Base-by-base conservation (phyloP, 75 land plant species). In the Pinus tabuliformis region DNA sequence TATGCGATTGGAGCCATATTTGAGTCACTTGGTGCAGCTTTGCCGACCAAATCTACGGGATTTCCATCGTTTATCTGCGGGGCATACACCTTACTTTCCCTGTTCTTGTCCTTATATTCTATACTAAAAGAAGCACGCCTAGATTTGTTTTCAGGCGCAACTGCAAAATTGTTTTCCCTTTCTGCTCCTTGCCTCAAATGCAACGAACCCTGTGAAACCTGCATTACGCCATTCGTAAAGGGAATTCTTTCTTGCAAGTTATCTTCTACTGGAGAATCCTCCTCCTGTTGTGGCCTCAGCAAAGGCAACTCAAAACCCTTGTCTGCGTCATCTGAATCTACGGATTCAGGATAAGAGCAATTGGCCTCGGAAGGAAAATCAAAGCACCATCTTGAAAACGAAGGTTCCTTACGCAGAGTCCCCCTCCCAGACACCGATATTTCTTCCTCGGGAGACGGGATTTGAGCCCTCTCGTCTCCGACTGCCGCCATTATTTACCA, bases 381-480 rank as follows among this genome's bases (percentile, higher is more conserved):
- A 9, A 77, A 78, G 63, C 82, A 83, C 90, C 90, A 88, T 37
- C 85, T 57, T n/a, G 85, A 85, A 75, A 81, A 87, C 3, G 83
- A 87, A 6, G 84, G 81, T 75, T 84, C 89, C 75, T 76, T 78
- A 2, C 66, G 81, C 21, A 83, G 57, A 72, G 24, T 70, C 0
- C 66, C 73, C 73, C 36, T 68, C 18, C 7, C 62, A 17, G 62
- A 60, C 20, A 60, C n/a, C 9, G 62, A 20, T 20, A 60, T 22
- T 60, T 60, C 62, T 20, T 49, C 54, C 11, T 49, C 54, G 12
- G 54, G 11, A 49, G 54, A 11, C 54, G 11, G 54, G 11, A 49
- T 9, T 49, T 9, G 54, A 9, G 54, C 54, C 12, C 13, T 49
- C 12, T 49, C 54, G 12, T 49, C 54, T 49, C 54, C 54, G 2